A percentile compares a stretch with the other conserved stretches of the same genome.
Evolutionary conservation across 176 grass and related monocot genomes (phyloP).

Genomic region (Rhynchospora pubera): DNA sequence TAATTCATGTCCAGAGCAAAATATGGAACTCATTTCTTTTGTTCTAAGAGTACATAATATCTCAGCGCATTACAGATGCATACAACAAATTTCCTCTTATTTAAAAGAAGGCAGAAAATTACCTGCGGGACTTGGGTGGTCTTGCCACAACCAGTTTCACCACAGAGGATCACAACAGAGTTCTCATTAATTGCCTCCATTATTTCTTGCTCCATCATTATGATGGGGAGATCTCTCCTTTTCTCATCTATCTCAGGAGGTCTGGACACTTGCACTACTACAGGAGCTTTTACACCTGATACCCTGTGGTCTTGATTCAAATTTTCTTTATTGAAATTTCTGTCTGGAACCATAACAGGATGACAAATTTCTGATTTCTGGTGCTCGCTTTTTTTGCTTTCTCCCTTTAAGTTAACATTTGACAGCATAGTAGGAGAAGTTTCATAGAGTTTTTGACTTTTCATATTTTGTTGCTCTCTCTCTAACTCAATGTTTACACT

Average conservation of each 20-base stretch:
- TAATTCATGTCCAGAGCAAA: background rate
- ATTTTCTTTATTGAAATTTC: background rate
- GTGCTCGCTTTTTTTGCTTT: background rate
- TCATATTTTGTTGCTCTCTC: background rate
- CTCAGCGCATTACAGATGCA: background rate
- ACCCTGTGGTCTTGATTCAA: background rate
- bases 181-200: conserved; percentile 99
- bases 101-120: conserved; percentile 28
- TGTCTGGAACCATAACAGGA: background rate
- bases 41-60: background rate
- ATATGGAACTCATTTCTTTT: background rate
- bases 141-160: conserved; percentile 99
- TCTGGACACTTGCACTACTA: conserved; percentile 74
- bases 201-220: conserved; percentile 99
- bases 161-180: conserved; percentile 79
- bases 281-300: conserved; percentile 38
- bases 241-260: conserved; percentile 68
- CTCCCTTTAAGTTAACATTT: background rate
- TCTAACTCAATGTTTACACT: conserved; percentile 11
- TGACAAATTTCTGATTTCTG: background rate
- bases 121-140: conserved; percentile 98
- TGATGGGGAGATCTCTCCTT: conserved; percentile 90
- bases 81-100: background rate
- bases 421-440: background rate
- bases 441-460: conserved; percentile 9